Evolutionary conservation across 176 grass and related monocot species (phyloP), one percentile per base, ranked within the genome.

Genomic region (Thalia dealbata): DNA sequence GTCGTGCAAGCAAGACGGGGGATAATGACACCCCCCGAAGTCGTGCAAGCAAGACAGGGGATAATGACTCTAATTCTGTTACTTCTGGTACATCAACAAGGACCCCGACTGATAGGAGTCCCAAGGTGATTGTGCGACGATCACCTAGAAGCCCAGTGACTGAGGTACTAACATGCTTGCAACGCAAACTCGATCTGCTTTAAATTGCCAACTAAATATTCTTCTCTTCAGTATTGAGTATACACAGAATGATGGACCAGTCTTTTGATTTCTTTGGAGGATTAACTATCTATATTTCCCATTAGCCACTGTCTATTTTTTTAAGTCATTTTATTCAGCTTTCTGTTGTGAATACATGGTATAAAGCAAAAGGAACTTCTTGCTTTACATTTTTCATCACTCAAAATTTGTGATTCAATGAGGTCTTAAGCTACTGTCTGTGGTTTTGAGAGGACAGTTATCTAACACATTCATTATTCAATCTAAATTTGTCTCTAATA

Each of bases 61-160:
- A 89, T n/a, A 89, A 89, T 75, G 92, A 92, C 75, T 79, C 79
- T 5, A 89, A 92, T 23, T 79, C 90, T 24, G 38, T 81, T 29
- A 72, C 45, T 72, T 78, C 87, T 74, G 84, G 69, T 61, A 90
- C 87, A 54, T 85, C 85, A 0, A 84, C 87, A 67, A 93, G 82
- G 75, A 86, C 81, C 72, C 80, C 85, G 21, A 81, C 87, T 1
- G 90, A 91, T 11, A 90, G 85, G 78, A 99, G 95, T 42, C 90
- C 95, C 2, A 99, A 99, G 83, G 85, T 93, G 35, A 80, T 26
- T 0, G 85, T 91, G 67, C 79, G 95, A 2, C 76, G 90, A 28
- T 99, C 95, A 24, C 87, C 95, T 52, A 75, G 95, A 76, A 99
- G 95, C 72, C 95, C 95, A 66, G 81, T 88, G 50, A 86, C 86